These are phyloP conservation scores for Galeopsis tetrahit DNA, from an alignment of 257 asterid species.

Conservation along the genomic window DNA sequence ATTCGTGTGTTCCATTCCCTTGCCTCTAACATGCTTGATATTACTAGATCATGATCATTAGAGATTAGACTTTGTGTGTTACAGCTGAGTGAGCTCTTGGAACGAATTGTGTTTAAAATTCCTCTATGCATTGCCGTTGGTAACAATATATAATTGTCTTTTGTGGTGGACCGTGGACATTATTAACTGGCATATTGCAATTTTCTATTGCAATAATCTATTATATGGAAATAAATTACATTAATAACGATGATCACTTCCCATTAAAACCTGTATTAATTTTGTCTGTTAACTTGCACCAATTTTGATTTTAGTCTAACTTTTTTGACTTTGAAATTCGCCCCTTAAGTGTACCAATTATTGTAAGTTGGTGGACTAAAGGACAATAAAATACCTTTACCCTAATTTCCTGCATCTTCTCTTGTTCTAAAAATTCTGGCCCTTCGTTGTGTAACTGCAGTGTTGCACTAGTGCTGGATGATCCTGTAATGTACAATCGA, in stretches of 20 bases:
- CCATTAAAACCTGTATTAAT: background rate
- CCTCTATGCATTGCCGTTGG: conserved; percentile 6
- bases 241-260: conserved; percentile 9
- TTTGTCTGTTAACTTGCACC: no score
- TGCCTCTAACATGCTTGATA: background rate
- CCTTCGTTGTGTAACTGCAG: conserved; percentile 51
- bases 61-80: conserved; percentile 5
- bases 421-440: conserved; percentile 27
- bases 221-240: background rate
- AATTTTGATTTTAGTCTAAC: no score
- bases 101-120: background rate
- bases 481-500: conserved; percentile 64
- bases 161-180: background rate
- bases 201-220: background rate
- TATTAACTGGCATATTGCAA: background rate
- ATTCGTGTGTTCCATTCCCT: no score
- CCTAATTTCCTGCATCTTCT: conserved; percentile 6
- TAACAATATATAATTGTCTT: conserved; percentile 1
- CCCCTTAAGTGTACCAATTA: no score
- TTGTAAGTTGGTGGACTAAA: no score
- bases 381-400: no score
- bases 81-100: background rate
- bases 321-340: no score
- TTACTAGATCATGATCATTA: conserved; percentile 6
- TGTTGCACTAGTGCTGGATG: conserved; percentile 84